These are phyloP conservation scores for Cercospora zeina DNA, from an alignment of 2,329 filamentous ascomycete genomes.

Conservation along the genomic window DNA sequence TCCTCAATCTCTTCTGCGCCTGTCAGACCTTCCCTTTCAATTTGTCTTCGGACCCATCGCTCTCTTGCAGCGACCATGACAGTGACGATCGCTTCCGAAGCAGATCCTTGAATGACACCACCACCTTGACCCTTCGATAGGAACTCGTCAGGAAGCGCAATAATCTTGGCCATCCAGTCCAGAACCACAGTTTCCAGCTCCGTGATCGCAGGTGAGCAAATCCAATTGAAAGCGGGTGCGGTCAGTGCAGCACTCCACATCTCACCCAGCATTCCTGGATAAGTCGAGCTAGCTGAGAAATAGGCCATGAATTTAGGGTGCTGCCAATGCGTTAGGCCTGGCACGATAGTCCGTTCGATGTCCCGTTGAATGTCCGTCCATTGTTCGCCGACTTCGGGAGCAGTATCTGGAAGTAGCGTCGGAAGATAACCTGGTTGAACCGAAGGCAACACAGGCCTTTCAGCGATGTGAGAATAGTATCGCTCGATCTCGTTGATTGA, in stretches of 20 bases:
- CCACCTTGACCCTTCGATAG: conserved; percentile 74
- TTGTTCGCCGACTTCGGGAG: conserved; percentile 66
- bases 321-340: conserved; percentile 92
- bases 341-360: conserved; percentile 81
- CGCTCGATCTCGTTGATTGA: conserved; percentile 81
- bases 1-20: conserved; percentile 64
- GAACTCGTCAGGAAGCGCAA: conserved; percentile 72
- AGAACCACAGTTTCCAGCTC: conserved; percentile 91
- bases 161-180: conserved; percentile 81
- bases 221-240: conserved; percentile 94
- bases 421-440: conserved; percentile 84
- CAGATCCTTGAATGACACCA: conserved; percentile 91
- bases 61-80: conserved; percentile 86
- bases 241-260: conserved; percentile 88
- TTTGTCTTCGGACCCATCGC: conserved; percentile 66
- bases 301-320: conserved; percentile 95
- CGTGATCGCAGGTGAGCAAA: conserved; percentile 87
- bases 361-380: conserved; percentile 82
- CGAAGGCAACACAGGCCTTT: conserved; percentile 70
- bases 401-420: conserved; percentile 68
- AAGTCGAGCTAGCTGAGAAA: conserved; percentile 80
- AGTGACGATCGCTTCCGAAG: conserved; percentile 82
- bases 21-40: conserved; percentile 50
- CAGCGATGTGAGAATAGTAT: conserved; percentile 75
- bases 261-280: conserved; percentile 84